Percentiles rank a stretch among this genome's conserved stretches.
These are phyloP conservation scores for Botrytis pseudocinerea DNA, from an alignment of 2,329 filamentous ascomycete species.

Conservation along the genomic window DNA sequence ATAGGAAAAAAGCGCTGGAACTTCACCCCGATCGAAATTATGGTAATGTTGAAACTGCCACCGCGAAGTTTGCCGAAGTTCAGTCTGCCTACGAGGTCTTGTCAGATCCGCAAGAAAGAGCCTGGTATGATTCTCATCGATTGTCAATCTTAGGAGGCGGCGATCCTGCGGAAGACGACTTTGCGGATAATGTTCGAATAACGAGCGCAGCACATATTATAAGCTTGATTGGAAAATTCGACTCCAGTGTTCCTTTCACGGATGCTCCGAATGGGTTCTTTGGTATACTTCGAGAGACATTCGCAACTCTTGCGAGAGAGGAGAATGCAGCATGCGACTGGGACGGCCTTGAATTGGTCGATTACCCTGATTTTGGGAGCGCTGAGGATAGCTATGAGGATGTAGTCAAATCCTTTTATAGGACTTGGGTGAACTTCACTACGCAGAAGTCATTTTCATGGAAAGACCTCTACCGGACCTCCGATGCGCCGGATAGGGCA, in stretches of 20 bases:
- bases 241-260: conserved; percentile 73
- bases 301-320: conserved; percentile 77
- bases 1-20: conserved; percentile 85
- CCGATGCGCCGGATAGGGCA: conserved; percentile 83
- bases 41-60: conserved; percentile 80
- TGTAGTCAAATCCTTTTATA: conserved; percentile 79
- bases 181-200: conserved; percentile 69
- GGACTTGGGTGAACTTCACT: conserved; percentile 74
- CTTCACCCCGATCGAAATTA: conserved; percentile 94
- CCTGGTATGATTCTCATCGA: conserved; percentile 97
- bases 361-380: conserved; percentile 82
- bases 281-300: conserved; percentile 72
- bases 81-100: conserved; percentile 95
- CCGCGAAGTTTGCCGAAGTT: conserved; percentile 83
- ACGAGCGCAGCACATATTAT: conserved; percentile 81
- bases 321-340: conserved; percentile 74
- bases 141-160: conserved; percentile 69
- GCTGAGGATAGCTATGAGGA: conserved; percentile 74
- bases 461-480: conserved; percentile 81
- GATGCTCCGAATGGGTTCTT: conserved; percentile 84
- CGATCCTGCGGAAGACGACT: conserved; percentile 48
- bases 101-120: conserved; percentile 89
- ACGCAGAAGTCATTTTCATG: conserved; percentile 86
- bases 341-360: conserved; percentile 58
- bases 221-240: conserved; percentile 77